phyloP scores from a whole-genome alignment of 768 basidiomycete species.

The Dioszegia hungarica region DNA sequence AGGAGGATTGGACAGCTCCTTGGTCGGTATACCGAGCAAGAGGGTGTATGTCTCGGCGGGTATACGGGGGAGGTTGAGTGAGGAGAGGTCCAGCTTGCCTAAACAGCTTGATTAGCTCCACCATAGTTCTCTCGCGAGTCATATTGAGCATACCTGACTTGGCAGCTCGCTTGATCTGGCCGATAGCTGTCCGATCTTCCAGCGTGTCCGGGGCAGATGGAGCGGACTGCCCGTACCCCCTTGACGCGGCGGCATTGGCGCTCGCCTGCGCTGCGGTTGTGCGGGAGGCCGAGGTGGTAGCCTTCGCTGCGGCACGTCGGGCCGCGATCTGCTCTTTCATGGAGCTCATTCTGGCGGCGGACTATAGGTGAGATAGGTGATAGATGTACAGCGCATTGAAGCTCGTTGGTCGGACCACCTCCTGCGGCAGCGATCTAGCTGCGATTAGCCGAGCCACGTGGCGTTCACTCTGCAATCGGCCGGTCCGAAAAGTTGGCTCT shows the following conservation, averaged over 20 bases:
- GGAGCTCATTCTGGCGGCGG: too few species aligned
- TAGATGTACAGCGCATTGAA: too few species aligned
- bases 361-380: too few species aligned
- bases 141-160: constrained; percentile 28
- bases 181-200: constrained; percentile 23
- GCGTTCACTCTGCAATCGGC: too few species aligned
- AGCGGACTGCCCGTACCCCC: background rate
- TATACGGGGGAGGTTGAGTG: constrained; percentile 17
- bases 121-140: too few species aligned
- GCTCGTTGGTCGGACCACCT: too few species aligned
- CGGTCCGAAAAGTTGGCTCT: too few species aligned
- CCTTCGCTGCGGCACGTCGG: constrained; percentile 27
- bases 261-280: background rate
- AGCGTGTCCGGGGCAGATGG: constrained; percentile 2
- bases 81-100: constrained; percentile 39
- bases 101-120: constrained; percentile 1
- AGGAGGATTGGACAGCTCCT: constrained; percentile 26
- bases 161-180: constrained; percentile 28
- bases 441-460: too few species aligned
- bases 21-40: constrained; percentile 23
- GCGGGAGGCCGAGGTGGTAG: constrained; percentile 7
- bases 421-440: too few species aligned
- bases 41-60: constrained; percentile 32
- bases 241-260: background rate
- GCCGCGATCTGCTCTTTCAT: constrained; percentile 38